Percentiles rank a stretch among this genome's conserved stretches.
phyloP scores from a whole-genome alignment of 768 basidiomycete species.

The Suillus placidus region DNA sequence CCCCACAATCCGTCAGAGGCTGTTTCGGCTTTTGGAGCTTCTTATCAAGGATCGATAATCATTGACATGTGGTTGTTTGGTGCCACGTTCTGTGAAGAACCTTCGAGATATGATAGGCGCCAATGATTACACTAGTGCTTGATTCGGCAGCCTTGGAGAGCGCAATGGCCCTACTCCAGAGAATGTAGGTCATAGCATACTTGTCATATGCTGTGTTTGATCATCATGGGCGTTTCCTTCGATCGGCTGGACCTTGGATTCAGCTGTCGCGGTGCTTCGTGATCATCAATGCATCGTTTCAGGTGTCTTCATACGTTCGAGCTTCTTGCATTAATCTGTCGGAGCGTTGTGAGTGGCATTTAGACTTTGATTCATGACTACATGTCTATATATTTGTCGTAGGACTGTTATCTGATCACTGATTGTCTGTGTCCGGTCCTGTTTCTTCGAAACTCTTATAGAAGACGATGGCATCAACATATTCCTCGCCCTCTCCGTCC shows the following conservation, averaged over 20 bases:
- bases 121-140: neutral
- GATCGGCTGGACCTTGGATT: neutral
- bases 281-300: neutral
- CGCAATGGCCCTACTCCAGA: neutral
- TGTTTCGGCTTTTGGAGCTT: neutral
- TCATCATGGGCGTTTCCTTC: neutral
- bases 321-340: neutral
- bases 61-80: neutral
- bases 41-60: constrained; percentile 16
- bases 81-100: neutral
- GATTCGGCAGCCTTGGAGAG: neutral
- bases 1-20: constrained; percentile 4
- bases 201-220: neutral
- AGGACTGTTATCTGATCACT: constrained; percentile 8
- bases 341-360: neutral
- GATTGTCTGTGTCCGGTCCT: neutral
- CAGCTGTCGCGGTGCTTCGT: neutral
- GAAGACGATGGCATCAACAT: constrained; percentile 84
- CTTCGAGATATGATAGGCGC: constrained; percentile 5
- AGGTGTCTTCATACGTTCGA: neutral
- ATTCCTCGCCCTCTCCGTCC: constrained; percentile 81
- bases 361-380: neutral
- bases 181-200: neutral
- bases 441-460: constrained; percentile 71
- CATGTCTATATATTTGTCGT: neutral